A percentile compares a stretch with the other conserved stretches of the same genome.
These are phyloP conservation scores for Penicillium olsonii DNA, from an alignment of 2,329 filamentous ascomycete species.

Conservation along the genomic window DNA sequence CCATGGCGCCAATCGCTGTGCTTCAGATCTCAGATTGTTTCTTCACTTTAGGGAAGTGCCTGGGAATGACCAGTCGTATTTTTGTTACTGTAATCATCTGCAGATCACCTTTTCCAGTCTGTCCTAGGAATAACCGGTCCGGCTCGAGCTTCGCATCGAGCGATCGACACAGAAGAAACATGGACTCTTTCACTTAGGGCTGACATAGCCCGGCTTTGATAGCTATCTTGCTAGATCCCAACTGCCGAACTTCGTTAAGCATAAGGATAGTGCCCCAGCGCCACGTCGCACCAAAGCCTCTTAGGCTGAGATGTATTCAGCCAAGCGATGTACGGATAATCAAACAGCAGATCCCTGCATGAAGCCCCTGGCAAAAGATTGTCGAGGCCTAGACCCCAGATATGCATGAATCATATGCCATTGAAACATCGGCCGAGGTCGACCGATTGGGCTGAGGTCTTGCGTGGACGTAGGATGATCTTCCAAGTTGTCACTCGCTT, in stretches of 20 bases:
- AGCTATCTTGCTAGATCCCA: neutral
- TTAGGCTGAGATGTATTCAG: constrained; percentile 47
- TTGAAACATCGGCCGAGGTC: constrained; percentile 47
- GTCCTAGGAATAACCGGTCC: too few relatives aligned
- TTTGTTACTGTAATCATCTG: too few relatives aligned
- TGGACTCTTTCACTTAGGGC: too few relatives aligned
- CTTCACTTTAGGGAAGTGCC: too few relatives aligned
- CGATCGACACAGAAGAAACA: too few relatives aligned
- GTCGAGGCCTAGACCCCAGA: constrained; percentile 52
- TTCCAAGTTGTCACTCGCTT: neutral
- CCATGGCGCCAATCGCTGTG: neutral
- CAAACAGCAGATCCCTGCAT: constrained; percentile 57
- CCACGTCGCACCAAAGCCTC: constrained; percentile 64
- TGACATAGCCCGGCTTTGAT: too few relatives aligned
- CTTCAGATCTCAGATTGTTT: too few relatives aligned
- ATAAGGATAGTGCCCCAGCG: constrained; percentile 28
- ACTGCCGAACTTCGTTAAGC: neutral
- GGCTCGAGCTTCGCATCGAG: too few relatives aligned
- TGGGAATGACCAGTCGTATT: too few relatives aligned
- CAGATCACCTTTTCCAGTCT: too few relatives aligned
- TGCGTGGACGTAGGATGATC: neutral
- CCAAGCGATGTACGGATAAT: constrained; percentile 40
- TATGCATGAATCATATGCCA: constrained; percentile 58
- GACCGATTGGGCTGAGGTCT: neutral
- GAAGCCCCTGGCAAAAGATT: constrained; percentile 54